Evolutionary conservation across 257 asterid species (phyloP).

Genomic region (Salvia hispanica): DNA sequence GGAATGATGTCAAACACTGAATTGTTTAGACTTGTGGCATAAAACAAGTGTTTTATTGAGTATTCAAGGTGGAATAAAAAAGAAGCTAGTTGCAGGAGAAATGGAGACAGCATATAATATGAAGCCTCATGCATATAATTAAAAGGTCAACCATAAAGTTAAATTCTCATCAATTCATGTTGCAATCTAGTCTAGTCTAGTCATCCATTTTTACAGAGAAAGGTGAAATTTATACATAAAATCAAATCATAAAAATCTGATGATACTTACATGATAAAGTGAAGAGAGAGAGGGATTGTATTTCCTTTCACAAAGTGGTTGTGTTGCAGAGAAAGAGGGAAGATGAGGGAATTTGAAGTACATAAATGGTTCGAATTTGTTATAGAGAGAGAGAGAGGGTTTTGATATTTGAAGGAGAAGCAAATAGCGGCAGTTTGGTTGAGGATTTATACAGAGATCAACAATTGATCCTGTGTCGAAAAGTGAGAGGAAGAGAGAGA

Average conservation of each 20-base stretch:
- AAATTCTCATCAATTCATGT: background rate
- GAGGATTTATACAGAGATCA: conserved; percentile 17
- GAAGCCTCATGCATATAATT: conserved; percentile 6
- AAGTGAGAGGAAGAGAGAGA: background rate
- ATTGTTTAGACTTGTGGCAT: conserved; percentile 33
- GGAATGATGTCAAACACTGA: conserved; percentile 31
- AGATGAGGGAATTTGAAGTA: background rate
- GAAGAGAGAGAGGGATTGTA: background rate
- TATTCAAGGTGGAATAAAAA: conserved; percentile 37
- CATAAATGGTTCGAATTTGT: background rate
- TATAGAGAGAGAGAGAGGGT: conserved; percentile 10
- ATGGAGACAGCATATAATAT: conserved; percentile 49
- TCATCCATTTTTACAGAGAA: background rate
- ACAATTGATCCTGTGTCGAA: background rate
- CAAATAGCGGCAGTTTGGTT: conserved; percentile 27
- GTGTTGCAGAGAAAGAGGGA: conserved; percentile 6
- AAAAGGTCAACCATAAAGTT: background rate
- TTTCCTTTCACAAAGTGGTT: background rate
- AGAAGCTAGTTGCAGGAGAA: conserved; percentile 60
- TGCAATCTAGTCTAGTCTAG: background rate
- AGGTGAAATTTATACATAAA: too few species aligned
- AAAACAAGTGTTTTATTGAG: conserved; percentile 35
- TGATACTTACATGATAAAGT: conserved; percentile 10
- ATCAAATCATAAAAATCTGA: background rate
- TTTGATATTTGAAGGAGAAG: conserved; percentile 5